Evolutionary conservation across 305 asterid genomes (phyloP).

Genomic region (Solanum aculeatissimum): DNA sequence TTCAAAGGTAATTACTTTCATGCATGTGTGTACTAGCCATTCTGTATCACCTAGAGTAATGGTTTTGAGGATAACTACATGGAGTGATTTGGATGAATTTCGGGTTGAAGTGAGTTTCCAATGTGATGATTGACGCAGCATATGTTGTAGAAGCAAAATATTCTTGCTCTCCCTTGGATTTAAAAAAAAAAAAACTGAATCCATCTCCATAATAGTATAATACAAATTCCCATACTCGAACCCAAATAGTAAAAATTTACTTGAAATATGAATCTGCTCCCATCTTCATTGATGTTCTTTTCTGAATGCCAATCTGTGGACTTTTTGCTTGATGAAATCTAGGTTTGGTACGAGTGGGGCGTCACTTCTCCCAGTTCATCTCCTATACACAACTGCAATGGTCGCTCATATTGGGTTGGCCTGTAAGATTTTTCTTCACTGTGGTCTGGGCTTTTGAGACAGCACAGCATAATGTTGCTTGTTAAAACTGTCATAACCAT

Average conservation of each 20-base stretch:
- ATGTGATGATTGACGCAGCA: background rate
- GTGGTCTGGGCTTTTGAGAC: background rate
- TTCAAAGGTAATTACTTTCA: constrained; percentile 50
- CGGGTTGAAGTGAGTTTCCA: background rate
- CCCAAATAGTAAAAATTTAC: background rate
- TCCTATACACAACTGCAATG: constrained; percentile 88
- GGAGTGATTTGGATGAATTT: background rate
- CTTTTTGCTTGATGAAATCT: background rate
- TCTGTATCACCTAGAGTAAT: background rate
- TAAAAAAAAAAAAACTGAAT: background rate
- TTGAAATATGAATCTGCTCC: background rate
- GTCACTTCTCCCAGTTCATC: constrained; percentile 62
- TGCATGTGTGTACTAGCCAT: background rate
- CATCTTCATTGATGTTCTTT: background rate
- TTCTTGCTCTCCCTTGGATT: background rate
- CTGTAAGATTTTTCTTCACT: constrained; percentile 23
- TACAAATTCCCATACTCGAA: background rate
- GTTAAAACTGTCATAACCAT: background rate
- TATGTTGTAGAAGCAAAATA: background rate
- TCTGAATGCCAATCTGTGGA: background rate
- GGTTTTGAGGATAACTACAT: background rate
- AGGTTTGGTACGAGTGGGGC: constrained; percentile 99
- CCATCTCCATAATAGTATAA: background rate
- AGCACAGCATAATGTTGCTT: background rate
- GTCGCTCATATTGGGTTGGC: constrained; percentile 99